Evolutionary conservation across 352 stramenopile species (phyloP).

Genomic region (Thraustotheca clavata): DNA sequence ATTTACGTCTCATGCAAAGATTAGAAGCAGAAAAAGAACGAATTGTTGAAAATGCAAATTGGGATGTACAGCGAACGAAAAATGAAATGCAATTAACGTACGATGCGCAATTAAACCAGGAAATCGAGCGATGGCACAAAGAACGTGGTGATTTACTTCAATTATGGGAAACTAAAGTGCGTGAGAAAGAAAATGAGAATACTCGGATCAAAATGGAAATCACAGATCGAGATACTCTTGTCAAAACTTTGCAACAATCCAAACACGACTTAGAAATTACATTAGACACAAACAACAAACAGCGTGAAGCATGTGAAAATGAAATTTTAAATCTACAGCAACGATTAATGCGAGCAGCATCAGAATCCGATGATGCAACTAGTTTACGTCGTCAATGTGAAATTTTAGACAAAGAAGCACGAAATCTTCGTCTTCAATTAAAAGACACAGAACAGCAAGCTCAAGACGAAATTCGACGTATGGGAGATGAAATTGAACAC

Average conservation of each 20-base stretch:
- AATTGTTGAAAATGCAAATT: not conserved
- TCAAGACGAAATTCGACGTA: not conserved
- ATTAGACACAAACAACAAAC: conserved; percentile 1
- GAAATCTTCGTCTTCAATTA: not conserved
- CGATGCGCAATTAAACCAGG: not conserved
- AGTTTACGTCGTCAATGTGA: not conserved
- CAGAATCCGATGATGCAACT: not conserved
- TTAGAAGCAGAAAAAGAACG: not conserved
- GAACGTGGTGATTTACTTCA: not conserved
- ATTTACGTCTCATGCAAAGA: not conserved
- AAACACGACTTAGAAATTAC: not conserved
- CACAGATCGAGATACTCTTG: not conserved
- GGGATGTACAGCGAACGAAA: not conserved
- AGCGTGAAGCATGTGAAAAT: not conserved
- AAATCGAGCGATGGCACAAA: conserved; percentile 2
- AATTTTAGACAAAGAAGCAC: not conserved
- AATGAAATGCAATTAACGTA: not conserved
- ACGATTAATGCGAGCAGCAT: not conserved
- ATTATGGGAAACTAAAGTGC: not conserved
- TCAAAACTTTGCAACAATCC: not conserved
- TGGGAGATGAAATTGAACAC: not conserved
- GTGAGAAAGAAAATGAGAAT: conserved; percentile 4
- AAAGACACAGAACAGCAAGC: not conserved
- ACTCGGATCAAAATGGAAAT: not conserved
- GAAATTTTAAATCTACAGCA: not conserved